These are phyloP conservation scores for Pythium grandisporangium DNA, from an alignment of 352 stramenopile genomes.

Conservation along the genomic window DNA sequence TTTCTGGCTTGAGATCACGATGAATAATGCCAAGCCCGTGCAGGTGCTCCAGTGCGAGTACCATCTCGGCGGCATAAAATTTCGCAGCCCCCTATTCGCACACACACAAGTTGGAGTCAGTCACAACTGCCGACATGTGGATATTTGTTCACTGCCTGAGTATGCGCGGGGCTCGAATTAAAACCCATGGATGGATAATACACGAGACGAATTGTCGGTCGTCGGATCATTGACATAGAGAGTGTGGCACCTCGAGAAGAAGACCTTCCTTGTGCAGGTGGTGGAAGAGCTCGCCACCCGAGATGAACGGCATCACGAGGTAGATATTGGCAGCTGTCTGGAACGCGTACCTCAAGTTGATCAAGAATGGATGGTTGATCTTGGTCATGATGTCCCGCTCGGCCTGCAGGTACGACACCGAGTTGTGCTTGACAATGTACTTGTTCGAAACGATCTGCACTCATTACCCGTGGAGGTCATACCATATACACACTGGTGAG, in stretches of 20 bases:
- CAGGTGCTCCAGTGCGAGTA: conserved; percentile 71
- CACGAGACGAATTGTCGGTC: too few species aligned
- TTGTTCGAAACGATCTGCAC: conserved; percentile 74
- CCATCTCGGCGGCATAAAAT: conserved; percentile 82
- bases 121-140: too few species aligned
- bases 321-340: conserved; percentile 78
- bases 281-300: conserved; percentile 35
- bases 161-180: too few species aligned
- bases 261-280: conserved; percentile 25
- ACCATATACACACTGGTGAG: background rate
- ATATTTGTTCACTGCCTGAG: too few species aligned
- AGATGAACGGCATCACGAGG: conserved; percentile 61
- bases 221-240: background rate
- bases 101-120: background rate
- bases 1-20: conserved; percentile 79
- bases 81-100: conserved; percentile 38
- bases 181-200: too few species aligned
- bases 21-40: conserved; percentile 76
- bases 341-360: conserved; percentile 73
- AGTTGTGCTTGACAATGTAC: conserved; percentile 83
- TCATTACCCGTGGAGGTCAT: background rate
- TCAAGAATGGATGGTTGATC: conserved; percentile 79
- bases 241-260: conserved; percentile 17
- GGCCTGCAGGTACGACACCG: conserved; percentile 61
- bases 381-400: conserved; percentile 85